These are phyloP conservation scores for Acer yangbiense DNA, from an alignment of 345 rosid genomes.

Conservation along the genomic window DNA sequence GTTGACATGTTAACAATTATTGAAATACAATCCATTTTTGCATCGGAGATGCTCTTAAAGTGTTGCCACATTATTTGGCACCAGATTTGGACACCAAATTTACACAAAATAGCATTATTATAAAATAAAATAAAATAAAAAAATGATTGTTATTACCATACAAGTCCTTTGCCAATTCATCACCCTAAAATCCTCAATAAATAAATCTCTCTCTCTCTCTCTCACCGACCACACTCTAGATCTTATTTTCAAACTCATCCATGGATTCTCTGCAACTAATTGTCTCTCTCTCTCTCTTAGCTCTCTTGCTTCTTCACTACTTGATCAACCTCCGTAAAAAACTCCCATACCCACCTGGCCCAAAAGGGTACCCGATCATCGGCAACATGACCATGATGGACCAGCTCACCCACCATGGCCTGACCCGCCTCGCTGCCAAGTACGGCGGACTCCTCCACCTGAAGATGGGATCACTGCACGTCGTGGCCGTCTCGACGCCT, in stretches of 20 bases:
- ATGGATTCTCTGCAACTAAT: constrained; percentile 18
- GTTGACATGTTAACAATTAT: no score
- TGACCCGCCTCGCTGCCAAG: constrained; percentile 51
- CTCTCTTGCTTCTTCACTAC: background rate
- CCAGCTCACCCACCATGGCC: constrained; percentile 77
- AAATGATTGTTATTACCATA: no score
- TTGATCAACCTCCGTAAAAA: constrained; percentile 15
- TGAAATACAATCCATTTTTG: no score
- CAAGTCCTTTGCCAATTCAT: background rate
- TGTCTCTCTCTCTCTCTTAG: constrained; percentile 2
- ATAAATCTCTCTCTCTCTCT: background rate
- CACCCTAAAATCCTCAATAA: background rate
- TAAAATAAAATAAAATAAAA: no score
- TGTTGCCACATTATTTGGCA: no score
- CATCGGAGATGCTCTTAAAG: no score
- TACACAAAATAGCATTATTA: no score
- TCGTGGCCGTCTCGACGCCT: constrained; percentile 59
- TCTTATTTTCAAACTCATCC: background rate
- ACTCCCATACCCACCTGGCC: constrained; percentile 72
- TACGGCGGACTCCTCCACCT: constrained; percentile 63
- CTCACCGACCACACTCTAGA: background rate
- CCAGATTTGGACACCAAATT: no score
- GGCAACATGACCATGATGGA: constrained; percentile 73
- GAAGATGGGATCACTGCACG: constrained; percentile 56
- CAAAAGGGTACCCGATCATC: constrained; percentile 68